phyloP scores from a whole-genome alignment of 1,284 basidiomycete species.

The Irpex lacteus region DNA sequence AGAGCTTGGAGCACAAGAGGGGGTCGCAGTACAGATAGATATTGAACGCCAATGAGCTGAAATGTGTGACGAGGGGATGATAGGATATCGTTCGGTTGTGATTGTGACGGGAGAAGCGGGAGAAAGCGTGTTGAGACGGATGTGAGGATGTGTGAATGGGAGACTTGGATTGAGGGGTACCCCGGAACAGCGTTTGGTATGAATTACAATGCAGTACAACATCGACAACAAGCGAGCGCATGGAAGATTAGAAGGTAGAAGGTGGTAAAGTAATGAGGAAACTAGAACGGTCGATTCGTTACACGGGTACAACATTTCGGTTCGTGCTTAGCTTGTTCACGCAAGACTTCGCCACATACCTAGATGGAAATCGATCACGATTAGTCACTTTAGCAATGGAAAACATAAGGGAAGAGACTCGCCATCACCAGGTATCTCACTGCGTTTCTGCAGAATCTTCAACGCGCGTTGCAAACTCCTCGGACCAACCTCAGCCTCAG shows the following conservation, averaged over 20 bases:
- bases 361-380: constrained; percentile 5
- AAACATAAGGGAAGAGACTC: constrained; percentile 8
- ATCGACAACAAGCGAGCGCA: neutral
- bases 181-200: neutral
- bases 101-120: no score
- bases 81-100: no score
- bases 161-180: neutral
- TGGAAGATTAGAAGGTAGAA: constrained; percentile 9
- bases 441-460: constrained; percentile 57
- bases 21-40: no score
- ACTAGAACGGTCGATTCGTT: no score
- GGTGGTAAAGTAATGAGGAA: neutral
- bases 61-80: no score
- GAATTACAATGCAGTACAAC: constrained; percentile 9
- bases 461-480: constrained; percentile 58
- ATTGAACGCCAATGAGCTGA: no score
- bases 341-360: constrained; percentile 78
- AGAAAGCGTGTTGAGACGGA: no score
- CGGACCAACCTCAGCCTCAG: constrained; percentile 34
- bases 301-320: neutral
- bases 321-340: constrained; percentile 11
- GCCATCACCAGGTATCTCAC: constrained; percentile 29
- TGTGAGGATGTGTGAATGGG: no score
- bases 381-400: neutral
- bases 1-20: neutral